phyloP scores from a whole-genome alignment of 208 protist species.

The Trypanosoma vivax region DNA sequence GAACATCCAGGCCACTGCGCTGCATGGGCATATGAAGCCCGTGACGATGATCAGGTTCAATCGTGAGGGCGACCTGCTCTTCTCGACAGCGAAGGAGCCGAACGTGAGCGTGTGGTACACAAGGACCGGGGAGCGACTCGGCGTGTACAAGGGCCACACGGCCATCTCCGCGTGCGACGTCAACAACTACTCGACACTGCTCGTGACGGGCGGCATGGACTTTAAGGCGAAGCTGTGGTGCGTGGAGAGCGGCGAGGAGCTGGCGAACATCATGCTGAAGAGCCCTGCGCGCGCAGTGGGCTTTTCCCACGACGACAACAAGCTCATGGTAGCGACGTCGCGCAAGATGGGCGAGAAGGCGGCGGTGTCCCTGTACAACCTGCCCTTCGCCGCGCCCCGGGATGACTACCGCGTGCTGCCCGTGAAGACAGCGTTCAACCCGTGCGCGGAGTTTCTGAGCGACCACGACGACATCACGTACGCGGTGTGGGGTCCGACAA shows the following conservation, averaged over 20 bases:
- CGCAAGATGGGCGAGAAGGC: constrained; percentile 63
- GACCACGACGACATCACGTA: constrained; percentile 64
- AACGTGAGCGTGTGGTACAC: constrained; percentile 91
- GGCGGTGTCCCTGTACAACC: constrained; percentile 86
- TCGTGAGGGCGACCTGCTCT: constrained; percentile 96
- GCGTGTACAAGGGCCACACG: constrained; percentile 92
- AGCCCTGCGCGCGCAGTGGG: constrained; percentile 70
- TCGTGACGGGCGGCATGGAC: constrained; percentile 75
- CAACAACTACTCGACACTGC: constrained; percentile 78
- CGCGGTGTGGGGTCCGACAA: constrained; percentile 94
- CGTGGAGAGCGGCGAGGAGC: constrained; percentile 87
- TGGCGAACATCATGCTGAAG: constrained; percentile 62
- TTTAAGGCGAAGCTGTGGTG: constrained; percentile 83
- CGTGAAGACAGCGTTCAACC: constrained; percentile 55
- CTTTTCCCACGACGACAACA: constrained; percentile 88
- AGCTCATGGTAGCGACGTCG: constrained; percentile 91
- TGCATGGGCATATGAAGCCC: constrained; percentile 88
- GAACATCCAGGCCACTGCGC: constrained; percentile 57
- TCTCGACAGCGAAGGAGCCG: constrained; percentile 93
- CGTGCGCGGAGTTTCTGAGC: constrained; percentile 45
- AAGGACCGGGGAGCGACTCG: constrained; percentile 92
- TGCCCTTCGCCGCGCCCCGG: constrained; percentile 59
- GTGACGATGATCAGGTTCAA: constrained; percentile 96
- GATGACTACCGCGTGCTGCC: constrained; percentile 55
- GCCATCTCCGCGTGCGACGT: constrained; percentile 94